phyloP scores from a whole-genome alignment of 2,329 filamentous ascomycete species.

The Botrytis porri region DNA sequence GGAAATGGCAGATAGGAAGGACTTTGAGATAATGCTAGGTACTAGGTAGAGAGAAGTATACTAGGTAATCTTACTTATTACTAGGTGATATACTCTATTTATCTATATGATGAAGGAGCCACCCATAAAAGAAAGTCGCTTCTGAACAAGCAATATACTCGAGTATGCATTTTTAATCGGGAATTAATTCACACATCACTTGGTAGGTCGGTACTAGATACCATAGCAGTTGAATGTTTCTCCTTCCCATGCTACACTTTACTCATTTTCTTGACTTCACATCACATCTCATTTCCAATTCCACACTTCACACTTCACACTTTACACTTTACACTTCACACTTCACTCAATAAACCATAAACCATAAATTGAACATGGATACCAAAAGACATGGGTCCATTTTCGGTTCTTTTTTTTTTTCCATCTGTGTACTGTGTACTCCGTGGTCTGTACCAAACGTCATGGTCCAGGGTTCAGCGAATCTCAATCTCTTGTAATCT shows the following conservation, averaged over 20 bases:
- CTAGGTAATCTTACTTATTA: too few species aligned
- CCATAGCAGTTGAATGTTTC: background rate
- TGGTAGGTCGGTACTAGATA: too few species aligned
- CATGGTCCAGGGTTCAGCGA: conserved; percentile 6
- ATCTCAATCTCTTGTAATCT: conserved; percentile 1
- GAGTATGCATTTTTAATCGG: background rate
- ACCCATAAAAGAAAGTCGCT: background rate
- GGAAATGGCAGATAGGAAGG: background rate
- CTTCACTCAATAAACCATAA: background rate
- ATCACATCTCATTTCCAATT: background rate
- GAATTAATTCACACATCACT: background rate
- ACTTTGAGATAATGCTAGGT: background rate
- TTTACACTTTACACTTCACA: background rate
- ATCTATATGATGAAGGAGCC: background rate
- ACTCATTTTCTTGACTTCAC: background rate
- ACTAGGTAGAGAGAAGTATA: too few species aligned
- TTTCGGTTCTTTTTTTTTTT: background rate
- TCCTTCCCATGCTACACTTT: background rate
- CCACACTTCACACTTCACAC: background rate
- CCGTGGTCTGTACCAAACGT: background rate
- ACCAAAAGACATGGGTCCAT: background rate
- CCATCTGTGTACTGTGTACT: background rate
- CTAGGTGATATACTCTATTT: background rate
- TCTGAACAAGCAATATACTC: background rate
- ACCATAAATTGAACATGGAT: background rate